phyloP scores from a whole-genome alignment of 2,329 filamentous ascomycete genomes.

The Pseudogymnoascus sp. region DNA sequence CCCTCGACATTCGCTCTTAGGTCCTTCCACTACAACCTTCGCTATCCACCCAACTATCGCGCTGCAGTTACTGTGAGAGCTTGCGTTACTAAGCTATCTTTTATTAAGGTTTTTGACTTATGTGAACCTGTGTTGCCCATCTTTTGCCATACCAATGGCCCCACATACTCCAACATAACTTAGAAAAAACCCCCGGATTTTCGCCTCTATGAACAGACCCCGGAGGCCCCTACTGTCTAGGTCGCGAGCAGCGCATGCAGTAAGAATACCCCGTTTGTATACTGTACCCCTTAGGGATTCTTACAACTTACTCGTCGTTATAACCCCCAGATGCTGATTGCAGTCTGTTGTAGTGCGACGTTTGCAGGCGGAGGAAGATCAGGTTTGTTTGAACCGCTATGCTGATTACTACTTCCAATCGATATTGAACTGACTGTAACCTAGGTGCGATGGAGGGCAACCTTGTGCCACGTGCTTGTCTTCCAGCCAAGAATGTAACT shows the following conservation, averaged over 20 bases:
- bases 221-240: neutral
- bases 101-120: neutral
- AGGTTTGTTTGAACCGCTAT: slow-evolving; percentile 26
- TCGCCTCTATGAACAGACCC: neutral
- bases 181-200: neutral
- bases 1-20: neutral
- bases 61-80: neutral
- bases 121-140: neutral
- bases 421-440: neutral
- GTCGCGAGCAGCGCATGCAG: slow-evolving; percentile 3
- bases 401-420: slow-evolving; percentile 5
- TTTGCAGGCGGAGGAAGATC: slow-evolving; percentile 39
- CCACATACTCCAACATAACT: neutral
- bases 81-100: neutral
- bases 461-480: slow-evolving; percentile 30
- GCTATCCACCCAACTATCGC: neutral
- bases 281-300: neutral
- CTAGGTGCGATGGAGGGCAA: slow-evolving; percentile 39
- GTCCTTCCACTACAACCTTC: neutral
- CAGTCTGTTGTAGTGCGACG: slow-evolving; percentile 33
- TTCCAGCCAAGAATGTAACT: slow-evolving; percentile 22
- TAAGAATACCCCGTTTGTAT: neutral
- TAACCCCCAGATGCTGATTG: neutral
- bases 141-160: neutral
- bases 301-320: neutral